Evolutionary conservation across 805 yeast species (phyloP), one percentile per base, ranked within the genome.

Genomic region (Lachancea dasiensis): DNA sequence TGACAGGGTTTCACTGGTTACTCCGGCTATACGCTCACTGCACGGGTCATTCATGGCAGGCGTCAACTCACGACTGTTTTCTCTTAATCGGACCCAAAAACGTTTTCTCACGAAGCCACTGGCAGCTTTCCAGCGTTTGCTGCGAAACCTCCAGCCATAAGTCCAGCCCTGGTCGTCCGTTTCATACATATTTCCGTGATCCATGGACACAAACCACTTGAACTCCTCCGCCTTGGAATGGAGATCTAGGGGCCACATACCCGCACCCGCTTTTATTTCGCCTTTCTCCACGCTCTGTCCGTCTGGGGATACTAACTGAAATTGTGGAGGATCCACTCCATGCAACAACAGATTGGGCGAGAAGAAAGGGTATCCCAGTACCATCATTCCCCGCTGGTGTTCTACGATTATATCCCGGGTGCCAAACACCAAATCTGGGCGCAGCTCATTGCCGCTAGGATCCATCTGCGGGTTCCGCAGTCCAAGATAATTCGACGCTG

Each of bases 91-190:
- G 32, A 72, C 64, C 90, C 92, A 84, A 2, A 76, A 55, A 20
- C 94, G 60, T 47, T 83, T 68, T 38, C 95, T 60, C 2, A 81
- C 84, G 54, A 75, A 72, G 1, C 82, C 80, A 43, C 72, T 63
- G 45, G 67, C 65, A 3, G 84, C 85, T 48, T 77, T 75, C 95
- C 95, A 84, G 31, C 57, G 52, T 18, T 47, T 49, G 15, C 72
- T 61, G 7, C 63, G 56, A 43, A 79, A 72, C 17, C 68, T 47
- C 60, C 73, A 64, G 40, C 82, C 68, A 51, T 84, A 85, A 22
- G 70, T 55, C 95, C 95, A 84, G n/a, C 95, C 95, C 51, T 80
- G 83, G 49, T 82, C 89, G 56, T 84, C 95, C 15, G 76, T 81
- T 51, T 82, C 86, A 27, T 63, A 60, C 4, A 62, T 53, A 5